Evolutionary conservation across 257 asterid species (phyloP), one percentile per base, ranked within the genome.

Genomic region (Nicotiana sylvestris): DNA sequence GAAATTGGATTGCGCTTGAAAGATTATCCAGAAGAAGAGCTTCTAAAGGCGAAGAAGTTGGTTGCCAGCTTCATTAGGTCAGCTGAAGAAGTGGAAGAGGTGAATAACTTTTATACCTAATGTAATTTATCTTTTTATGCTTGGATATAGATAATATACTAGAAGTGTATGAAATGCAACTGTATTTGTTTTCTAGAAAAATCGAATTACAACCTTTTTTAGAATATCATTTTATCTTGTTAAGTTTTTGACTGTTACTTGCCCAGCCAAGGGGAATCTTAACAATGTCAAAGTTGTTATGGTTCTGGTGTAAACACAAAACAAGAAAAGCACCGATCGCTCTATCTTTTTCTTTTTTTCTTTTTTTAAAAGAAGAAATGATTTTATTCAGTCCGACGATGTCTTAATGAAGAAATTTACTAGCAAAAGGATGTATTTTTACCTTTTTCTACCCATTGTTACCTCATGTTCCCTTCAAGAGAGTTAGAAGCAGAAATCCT

Each of bases 11-110:
- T 85, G 85, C 86, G 91, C 70, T 84, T 94, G 78, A 88, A 83
- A 77, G 87, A 92, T 84, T 96, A 89, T 91, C 98, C 98, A 4
- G 87, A 88, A 53, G 93, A 94, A 85, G 95, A 96, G 10, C 95
- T 92, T 56, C 72, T 68, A 33, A 90, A 90, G 83, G 98, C 98
- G 85, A 96, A 90, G 92, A 94, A 93, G 84, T 81, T 96, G 89
- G 97, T 96, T 83, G 84, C 99, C 8, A 90, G 94, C 88, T 96
- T 96, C 88, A 92, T 96, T 82, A 89, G 82, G 89, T 87, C 99
- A 25, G 99, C 97, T 83, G 98, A 96, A 86, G 98, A 96, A 88
- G 91, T 96, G 55, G 99, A 96, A 90, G 95, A 94, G 98, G 98
- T 94, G 60, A 68, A 55, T 78, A 11, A 32, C 56, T 46, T 25